Evolutionary conservation across 441 rosid genomes (phyloP), one percentile per base, ranked within the genome.

Genomic region (Populus hybrid): DNA sequence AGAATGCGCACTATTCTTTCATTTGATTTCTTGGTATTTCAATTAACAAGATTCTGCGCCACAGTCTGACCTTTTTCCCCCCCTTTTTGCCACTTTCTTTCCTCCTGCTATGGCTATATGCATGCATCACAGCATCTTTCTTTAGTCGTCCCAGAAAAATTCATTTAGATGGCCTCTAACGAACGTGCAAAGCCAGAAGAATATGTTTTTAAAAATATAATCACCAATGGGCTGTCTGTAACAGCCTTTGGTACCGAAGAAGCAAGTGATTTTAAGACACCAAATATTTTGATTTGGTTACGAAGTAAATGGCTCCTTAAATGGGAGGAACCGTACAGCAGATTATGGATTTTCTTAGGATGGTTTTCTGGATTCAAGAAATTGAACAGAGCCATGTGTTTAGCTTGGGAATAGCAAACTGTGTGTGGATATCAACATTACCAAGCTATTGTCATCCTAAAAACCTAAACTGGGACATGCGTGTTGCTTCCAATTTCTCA

Each of bases 21-120:
- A 63, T 73, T 61, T 59, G 73, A 70, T 71, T 69, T 73, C 23
- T 23, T 40, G 20, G 40, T 36, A 54, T 12, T 73, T 26, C 68
- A 6, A 26, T 61, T 6, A n/a, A 18, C 70, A 21, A 10, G 76
- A 2, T 67, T 65, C 21, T 32, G 11, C 18, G 30, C 28, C 35
- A 28, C 24, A 2, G 14, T 8, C 42, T 38, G n/a, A 2, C 10
- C 8, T 36, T 10, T 0, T 2, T 2, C 42, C 42, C 42, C 14
- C 4, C 1, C 3, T 3, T 3, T 10, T 42, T 50, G 20, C 50
- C 23, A 4, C 16, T 16, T 24, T 34, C 59, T 21, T 74, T 32
- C 61, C 23, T 9, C 9, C 64, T 40, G 57, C 40, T 69, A 11
- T 59, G 20, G 35, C n/a, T 42, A 61, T 5, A 35, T 34, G 35